phyloP scores from a whole-genome alignment of 768 basidiomycete species.

The Stropharia rugosoannulata region DNA sequence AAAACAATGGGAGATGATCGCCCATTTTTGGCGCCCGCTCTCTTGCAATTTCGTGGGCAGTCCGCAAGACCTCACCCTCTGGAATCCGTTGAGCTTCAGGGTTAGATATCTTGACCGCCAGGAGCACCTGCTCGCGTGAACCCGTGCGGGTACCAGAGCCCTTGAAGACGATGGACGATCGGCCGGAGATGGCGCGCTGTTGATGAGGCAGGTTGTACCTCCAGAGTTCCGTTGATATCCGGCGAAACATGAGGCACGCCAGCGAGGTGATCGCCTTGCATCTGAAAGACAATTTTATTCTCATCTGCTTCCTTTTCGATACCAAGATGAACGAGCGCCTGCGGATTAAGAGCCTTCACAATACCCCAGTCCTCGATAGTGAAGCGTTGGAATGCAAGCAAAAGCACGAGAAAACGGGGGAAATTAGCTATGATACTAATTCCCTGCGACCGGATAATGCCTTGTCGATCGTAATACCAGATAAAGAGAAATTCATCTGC shows the following conservation, averaged over 20 bases:
- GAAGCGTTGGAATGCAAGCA: constrained; percentile 24
- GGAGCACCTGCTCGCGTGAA: neutral
- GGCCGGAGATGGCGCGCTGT: neutral
- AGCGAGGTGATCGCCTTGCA: no score
- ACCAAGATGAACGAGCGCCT: no score
- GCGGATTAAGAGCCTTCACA: no score
- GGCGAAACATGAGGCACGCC: no score
- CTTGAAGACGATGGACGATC: neutral
- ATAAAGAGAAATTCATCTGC: constrained; percentile 21
- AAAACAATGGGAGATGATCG: constrained; percentile 3
- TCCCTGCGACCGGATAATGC: constrained; percentile 22
- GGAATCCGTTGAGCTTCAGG: constrained; percentile 4
- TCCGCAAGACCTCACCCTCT: constrained; percentile 5
- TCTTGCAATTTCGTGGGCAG: neutral
- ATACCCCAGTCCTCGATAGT: constrained; percentile 21
- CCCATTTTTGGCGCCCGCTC: neutral
- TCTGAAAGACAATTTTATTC: no score
- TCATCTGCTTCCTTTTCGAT: no score
- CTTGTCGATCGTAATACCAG: constrained; percentile 25
- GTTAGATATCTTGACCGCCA: constrained; percentile 10
- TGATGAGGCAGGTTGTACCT: neutral
- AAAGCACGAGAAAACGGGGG: constrained; percentile 24
- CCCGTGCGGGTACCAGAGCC: no score
- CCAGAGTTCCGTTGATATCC: no score
- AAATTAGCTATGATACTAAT: constrained; percentile 23